A percentile compares a stretch with the other conserved stretches of the same genome.
These are phyloP conservation scores for Aspergillus chevalieri DNA, from an alignment of 2,329 filamentous ascomycete genomes.

Conservation along the genomic window DNA sequence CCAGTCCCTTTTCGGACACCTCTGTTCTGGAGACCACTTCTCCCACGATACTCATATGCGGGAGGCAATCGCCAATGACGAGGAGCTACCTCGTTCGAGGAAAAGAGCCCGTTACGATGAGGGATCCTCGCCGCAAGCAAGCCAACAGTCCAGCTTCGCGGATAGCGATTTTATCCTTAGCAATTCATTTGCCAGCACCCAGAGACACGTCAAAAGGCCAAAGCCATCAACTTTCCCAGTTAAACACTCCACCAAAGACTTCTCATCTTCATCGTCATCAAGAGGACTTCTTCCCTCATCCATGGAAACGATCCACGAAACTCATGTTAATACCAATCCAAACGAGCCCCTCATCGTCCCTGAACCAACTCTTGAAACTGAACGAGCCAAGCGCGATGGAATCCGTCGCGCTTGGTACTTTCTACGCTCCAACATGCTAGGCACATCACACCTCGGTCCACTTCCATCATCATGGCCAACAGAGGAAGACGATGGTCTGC, in stretches of 20 bases:
- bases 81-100: slow-evolving; percentile 11
- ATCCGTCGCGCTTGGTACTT: slow-evolving; percentile 21
- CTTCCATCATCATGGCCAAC: slow-evolving; percentile 24
- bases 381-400: slow-evolving; percentile 15
- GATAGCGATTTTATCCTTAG: slow-evolving; percentile 3
- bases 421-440: slow-evolving; percentile 4
- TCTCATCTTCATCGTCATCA: slow-evolving; percentile 2
- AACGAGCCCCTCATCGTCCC: slow-evolving; percentile 3
- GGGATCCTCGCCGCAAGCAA: slow-evolving; percentile 14
- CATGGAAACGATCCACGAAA: slow-evolving; percentile 5
- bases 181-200: not conserved
- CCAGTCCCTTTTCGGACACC: slow-evolving; percentile 61
- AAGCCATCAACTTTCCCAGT: not conserved
- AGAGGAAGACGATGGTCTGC: slow-evolving; percentile 6
- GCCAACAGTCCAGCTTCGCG: slow-evolving; percentile 10
- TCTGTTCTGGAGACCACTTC: slow-evolving; percentile 59
- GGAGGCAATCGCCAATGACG: slow-evolving; percentile 19
- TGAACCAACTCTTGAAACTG: slow-evolving; percentile 1
- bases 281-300: slow-evolving; percentile 4
- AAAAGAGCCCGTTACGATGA: slow-evolving; percentile 15
- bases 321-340: not conserved
- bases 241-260: not conserved
- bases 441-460: slow-evolving; percentile 12
- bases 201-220: not conserved
- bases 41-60: slow-evolving; percentile 60